These are phyloP conservation scores for Nematodospora anomalae DNA, from an alignment of 1,139 yeast genomes.

Conservation along the genomic window DNA sequence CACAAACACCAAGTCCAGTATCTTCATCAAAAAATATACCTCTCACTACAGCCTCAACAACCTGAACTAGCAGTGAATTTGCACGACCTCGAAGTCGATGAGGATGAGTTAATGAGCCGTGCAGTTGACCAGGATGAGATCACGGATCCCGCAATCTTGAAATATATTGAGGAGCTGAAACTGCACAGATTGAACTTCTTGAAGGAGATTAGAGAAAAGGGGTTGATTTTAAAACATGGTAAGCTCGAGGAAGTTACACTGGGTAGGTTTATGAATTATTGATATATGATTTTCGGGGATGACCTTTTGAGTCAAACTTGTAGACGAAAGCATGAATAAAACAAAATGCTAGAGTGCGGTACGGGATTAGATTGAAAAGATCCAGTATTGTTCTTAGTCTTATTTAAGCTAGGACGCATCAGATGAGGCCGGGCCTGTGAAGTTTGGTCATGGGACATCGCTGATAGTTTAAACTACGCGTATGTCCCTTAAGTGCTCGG, in stretches of 20 bases:
- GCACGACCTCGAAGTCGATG: background rate
- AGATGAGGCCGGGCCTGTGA: too few relatives aligned
- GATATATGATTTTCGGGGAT: background rate
- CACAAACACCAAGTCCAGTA: background rate
- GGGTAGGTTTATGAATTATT: slow-evolving; percentile 6
- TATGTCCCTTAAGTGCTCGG: too few relatives aligned
- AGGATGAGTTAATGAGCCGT: background rate
- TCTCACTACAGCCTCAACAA: background rate
- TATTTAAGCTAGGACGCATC: too few relatives aligned
- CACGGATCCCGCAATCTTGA: background rate
- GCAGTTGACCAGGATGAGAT: background rate
- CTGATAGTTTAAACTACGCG: too few relatives aligned
- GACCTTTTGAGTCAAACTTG: background rate
- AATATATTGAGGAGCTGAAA: slow-evolving; percentile 6
- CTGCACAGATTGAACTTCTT: slow-evolving; percentile 8
- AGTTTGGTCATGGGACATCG: too few relatives aligned
- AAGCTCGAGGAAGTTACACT: background rate
- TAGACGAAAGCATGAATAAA: background rate
- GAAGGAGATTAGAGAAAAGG: slow-evolving; percentile 8
- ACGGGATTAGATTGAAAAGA: too few relatives aligned
- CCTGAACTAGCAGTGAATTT: background rate
- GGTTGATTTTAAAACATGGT: slow-evolving; percentile 6
- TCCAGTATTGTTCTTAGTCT: too few relatives aligned
- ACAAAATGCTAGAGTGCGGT: too few relatives aligned
- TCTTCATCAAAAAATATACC: background rate